Conservation (phyloP, 768 basidiomycete genomes). For the Daedaleopsis sinensis region DNA sequence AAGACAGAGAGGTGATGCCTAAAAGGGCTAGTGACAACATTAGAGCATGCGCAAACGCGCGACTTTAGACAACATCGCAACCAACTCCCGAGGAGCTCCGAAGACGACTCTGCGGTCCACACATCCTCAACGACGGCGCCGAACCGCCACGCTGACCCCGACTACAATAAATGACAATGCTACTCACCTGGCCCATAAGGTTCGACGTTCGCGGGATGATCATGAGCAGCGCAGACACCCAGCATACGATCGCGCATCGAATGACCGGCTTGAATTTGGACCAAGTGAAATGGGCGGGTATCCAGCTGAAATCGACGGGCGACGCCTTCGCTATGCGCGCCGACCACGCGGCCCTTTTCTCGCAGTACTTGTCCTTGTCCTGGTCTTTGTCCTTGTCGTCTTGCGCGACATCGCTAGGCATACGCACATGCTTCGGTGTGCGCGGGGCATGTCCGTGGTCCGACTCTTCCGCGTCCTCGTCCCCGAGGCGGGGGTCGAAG, state of each 20-base stretch:
- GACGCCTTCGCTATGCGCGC: constrained; percentile 16
- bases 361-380: background rate
- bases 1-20: too few species aligned
- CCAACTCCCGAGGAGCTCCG: too few species aligned
- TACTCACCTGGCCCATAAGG: constrained; percentile 59
- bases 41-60: too few species aligned
- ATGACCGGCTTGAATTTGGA: constrained; percentile 64
- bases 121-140: too few species aligned
- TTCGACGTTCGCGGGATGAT: constrained; percentile 52
- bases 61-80: too few species aligned
- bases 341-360: constrained; percentile 10
- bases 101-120: too few species aligned
- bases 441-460: background rate
- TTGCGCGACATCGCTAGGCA: constrained; percentile 5
- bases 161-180: background rate
- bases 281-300: constrained; percentile 58
- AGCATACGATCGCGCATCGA: constrained; percentile 63
- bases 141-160: too few species aligned
- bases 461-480: constrained; percentile 26
- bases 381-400: background rate
- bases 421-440: constrained; percentile 12
- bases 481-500: constrained; percentile 34
- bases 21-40: too few species aligned
- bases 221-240: constrained; percentile 62
- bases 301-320: constrained; percentile 51